Evolutionary conservation across 768 basidiomycete species (phyloP), one percentile per base, ranked within the genome.

Genomic region (Trametes punicea): DNA sequence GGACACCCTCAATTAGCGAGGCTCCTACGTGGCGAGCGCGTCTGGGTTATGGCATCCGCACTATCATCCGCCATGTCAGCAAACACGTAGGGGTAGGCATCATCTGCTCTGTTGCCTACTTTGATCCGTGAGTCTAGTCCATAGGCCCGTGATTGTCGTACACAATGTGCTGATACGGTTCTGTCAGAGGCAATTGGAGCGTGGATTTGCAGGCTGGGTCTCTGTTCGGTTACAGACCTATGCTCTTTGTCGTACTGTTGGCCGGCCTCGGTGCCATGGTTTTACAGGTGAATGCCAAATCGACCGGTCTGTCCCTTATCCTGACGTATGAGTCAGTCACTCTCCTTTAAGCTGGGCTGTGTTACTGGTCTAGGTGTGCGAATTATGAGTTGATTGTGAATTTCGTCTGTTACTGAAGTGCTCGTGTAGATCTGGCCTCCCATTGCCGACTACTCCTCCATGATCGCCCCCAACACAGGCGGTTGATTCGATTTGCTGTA

Each of bases 201-300:
- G 91, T 93, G 6, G 93, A 94, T 72, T 74, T 95, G 8, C 86
- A 90, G 71, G 93, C 92, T 0, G 93, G 93, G 2, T 88, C 88
- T n/a, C 68, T 83, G 46, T 95, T 81, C 67, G 93, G 95, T 0
- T 96, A 96, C 71, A 81, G 80, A 52, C 65, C 65, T 6, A 76
- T 95, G 30, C 79, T 98, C 26, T 95, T 96, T 69, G 76, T 91
- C 8, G 83, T 98, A 13, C 77, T 97, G 8, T 66, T 97, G 25
- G 77, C 94, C 4, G 93, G 93, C 6, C 64, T 96, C 4, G 84
- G 89, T 51, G 93, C 90, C 18, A 86, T 88, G 3, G 83, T 89
- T 56, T 75, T 94, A 10, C 95, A 97, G 80, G 88, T 82, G 44
- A 46, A 70, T 69, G 16, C 29, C 21, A 29, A 26, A 21, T n/a